phyloP scores from a whole-genome alignment of 345 rosid genomes.

The Cardamine occulta region DNA sequence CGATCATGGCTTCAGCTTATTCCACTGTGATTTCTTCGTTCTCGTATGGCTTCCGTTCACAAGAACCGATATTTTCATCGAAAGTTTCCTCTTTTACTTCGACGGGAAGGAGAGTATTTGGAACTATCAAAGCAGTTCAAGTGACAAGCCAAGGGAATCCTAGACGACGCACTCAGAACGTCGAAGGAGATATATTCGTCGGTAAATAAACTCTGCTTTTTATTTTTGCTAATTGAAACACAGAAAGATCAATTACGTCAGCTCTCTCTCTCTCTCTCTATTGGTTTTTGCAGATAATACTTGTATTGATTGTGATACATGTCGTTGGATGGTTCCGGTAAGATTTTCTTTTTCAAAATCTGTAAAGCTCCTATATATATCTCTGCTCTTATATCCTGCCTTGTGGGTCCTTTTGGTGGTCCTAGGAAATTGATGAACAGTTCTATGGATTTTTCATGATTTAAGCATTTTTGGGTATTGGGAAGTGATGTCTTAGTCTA shows the following conservation, averaged over 20 bases:
- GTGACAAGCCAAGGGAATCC: slow-evolving; percentile 19
- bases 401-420: slow-evolving; percentile 24
- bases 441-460: slow-evolving; percentile 6
- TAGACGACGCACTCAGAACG: slow-evolving; percentile 52
- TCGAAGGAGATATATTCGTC: slow-evolving; percentile 61
- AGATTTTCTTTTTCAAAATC: not conserved
- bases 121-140: slow-evolving; percentile 46
- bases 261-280: not conserved
- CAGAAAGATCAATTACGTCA: slow-evolving; percentile 12
- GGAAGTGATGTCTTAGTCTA: slow-evolving; percentile 14
- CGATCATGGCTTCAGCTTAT: slow-evolving; percentile 32
- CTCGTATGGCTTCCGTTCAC: slow-evolving; percentile 3
- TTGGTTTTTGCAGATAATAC: slow-evolving; percentile 50
- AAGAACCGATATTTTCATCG: slow-evolving; percentile 4
- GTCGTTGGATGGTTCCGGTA: slow-evolving; percentile 88
- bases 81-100: not conserved
- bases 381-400: not conserved
- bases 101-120: slow-evolving; percentile 26
- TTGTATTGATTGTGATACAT: slow-evolving; percentile 75
- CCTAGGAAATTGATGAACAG: slow-evolving; percentile 8
- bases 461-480: not conserved
- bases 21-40: not conserved
- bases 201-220: slow-evolving; percentile 41
- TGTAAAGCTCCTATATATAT: not conserved
- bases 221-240: not conserved